These are phyloP conservation scores for Hypericum androsaemum DNA, from an alignment of 345 rosid species.

Conservation along the genomic window DNA sequence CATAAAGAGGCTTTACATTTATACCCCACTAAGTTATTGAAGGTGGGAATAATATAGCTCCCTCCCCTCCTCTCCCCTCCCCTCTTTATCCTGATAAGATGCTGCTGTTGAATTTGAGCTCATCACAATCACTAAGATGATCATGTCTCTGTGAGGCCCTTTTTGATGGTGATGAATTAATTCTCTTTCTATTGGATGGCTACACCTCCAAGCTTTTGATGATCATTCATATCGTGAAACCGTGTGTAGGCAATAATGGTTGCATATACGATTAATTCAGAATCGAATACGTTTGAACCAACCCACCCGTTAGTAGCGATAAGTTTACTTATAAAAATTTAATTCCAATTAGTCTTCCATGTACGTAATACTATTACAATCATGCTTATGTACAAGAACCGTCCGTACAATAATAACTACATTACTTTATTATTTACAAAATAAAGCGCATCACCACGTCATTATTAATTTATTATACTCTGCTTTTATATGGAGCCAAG, in stretches of 20 bases:
- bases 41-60: conserved; percentile 29
- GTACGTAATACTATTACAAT: too few species aligned
- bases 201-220: conserved; percentile 8
- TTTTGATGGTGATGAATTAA: conserved; percentile 15
- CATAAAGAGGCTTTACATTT: conserved; percentile 59
- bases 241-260: neutral
- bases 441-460: too few species aligned
- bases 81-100: conserved; percentile 16
- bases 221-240: conserved; percentile 2
- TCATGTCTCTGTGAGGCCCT: conserved; percentile 15
- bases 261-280: too few species aligned
- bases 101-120: conserved; percentile 15
- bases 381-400: too few species aligned
- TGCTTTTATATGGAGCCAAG: too few species aligned
- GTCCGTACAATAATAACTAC: too few species aligned
- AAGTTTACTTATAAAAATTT: too few species aligned
- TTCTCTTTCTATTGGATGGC: conserved; percentile 22
- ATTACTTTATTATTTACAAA: too few species aligned
- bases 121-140: conserved; percentile 12
- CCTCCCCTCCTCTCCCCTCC: conserved; percentile 8
- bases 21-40: conserved; percentile 39
- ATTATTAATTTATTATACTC: too few species aligned
- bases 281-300: too few species aligned
- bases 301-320: too few species aligned
- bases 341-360: too few species aligned